A percentile compares a stretch with the other conserved stretches of the same genome.
Conservation (phyloP, 176 grass and related monocot genomes). For the Leersia perrieri region DNA sequence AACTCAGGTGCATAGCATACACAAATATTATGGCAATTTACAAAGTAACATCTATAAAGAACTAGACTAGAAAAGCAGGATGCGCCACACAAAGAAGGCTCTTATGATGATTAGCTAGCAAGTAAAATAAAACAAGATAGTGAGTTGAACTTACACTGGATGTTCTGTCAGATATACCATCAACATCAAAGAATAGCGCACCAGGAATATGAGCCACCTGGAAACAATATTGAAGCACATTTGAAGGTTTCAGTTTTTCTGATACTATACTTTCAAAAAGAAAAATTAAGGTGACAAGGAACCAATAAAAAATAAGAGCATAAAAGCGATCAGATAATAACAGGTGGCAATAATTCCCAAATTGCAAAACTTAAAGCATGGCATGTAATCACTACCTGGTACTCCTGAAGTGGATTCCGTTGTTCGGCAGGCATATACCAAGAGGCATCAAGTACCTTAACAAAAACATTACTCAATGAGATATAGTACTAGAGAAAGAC, state of each 20-base stretch:
- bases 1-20: background rate
- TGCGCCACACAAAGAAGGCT: background rate
- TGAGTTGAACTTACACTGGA: slow-evolving; percentile 61
- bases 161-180: slow-evolving; percentile 84
- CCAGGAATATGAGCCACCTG: slow-evolving; percentile 97
- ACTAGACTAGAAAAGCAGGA: background rate
- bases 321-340: background rate
- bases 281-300: background rate
- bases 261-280: background rate
- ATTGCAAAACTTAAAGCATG: background rate
- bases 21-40: background rate
- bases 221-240: slow-evolving; percentile 22
- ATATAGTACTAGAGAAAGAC: background rate
- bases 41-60: background rate
- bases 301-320: background rate
- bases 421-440: slow-evolving; percentile 97
- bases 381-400: slow-evolving; percentile 54
- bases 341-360: background rate
- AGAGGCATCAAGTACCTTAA: slow-evolving; percentile 90
- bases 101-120: background rate
- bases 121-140: background rate
- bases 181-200: slow-evolving; percentile 94
- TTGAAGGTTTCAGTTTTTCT: background rate
- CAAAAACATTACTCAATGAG: background rate
- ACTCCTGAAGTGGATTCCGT: slow-evolving; percentile 91